Percentiles rank a stretch among this genome's conserved stretches.
phyloP scores from a whole-genome alignment of 129 eudicot species.

The Flaveria linearis region DNA sequence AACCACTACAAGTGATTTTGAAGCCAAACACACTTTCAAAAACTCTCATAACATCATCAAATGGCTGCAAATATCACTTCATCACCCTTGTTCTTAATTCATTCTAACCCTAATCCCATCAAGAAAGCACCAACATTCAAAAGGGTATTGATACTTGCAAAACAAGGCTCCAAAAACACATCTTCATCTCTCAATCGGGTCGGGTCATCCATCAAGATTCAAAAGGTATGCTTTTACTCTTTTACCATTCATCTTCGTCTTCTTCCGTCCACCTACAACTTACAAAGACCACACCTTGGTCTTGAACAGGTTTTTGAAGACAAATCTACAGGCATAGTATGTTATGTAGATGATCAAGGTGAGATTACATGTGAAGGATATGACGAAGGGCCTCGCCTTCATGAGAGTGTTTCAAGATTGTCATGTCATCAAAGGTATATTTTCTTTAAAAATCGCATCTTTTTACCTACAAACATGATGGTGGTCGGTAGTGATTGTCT shows the following conservation, averaged over 20 bases:
- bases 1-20: not conserved
- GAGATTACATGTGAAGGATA: conserved; percentile 82
- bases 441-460: not conserved
- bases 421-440: conserved; percentile 43
- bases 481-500: no score
- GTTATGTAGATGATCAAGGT: conserved; percentile 68
- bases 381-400: conserved; percentile 84
- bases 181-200: conserved; percentile 43
- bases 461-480: not conserved
- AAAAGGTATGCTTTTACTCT: conserved; percentile 30
- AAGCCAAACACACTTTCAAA: conserved; percentile 21
- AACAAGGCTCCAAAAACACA: conserved; percentile 26
- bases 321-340: conserved; percentile 57
- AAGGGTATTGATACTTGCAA: conserved; percentile 36
- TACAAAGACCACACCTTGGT: not conserved
- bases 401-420: conserved; percentile 38
- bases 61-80: conserved; percentile 32
- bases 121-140: conserved; percentile 29
- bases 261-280: not conserved
- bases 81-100: conserved; percentile 32
- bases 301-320: conserved; percentile 67
- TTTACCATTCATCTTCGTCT: not conserved
- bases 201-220: conserved; percentile 46
- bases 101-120: conserved; percentile 28
- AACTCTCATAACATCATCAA: conserved; percentile 15